These are phyloP conservation scores for Neltuma alba DNA, from an alignment of 306 rosid species.

Conservation along the genomic window DNA sequence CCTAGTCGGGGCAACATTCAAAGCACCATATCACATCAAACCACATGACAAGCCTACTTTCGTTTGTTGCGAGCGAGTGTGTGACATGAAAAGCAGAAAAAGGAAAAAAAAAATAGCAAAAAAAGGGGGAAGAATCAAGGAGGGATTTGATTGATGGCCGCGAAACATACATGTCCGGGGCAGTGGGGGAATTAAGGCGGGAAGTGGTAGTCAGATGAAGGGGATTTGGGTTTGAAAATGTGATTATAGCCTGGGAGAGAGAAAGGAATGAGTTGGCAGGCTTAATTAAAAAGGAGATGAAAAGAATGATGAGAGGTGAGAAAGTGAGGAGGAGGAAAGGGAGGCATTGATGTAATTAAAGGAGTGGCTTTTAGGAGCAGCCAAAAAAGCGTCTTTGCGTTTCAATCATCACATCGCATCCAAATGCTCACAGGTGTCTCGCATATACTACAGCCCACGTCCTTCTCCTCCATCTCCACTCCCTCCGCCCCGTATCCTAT, in stretches of 20 bases:
- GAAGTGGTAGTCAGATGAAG: not conserved
- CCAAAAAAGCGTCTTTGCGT: conserved; percentile 29
- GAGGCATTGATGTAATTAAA: conserved; percentile 36
- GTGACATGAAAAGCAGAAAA: not conserved
- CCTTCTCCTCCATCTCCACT: not conserved
- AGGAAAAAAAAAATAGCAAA: not conserved
- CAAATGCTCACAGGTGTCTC: conserved; percentile 36
- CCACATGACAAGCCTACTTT: not conserved
- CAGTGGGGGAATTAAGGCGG: not conserved
- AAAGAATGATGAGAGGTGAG: conserved; percentile 44
- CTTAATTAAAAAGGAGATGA: conserved; percentile 7
- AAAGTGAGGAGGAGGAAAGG: conserved; percentile 40
- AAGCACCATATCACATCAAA: not conserved
- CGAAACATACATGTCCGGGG: not conserved
- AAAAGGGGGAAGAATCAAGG: conserved; percentile 4
- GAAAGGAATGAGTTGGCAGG: conserved; percentile 31
- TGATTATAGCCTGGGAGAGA: not conserved
- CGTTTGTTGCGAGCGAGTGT: not conserved
- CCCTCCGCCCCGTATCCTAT: not conserved
- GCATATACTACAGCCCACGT: conserved; percentile 31
- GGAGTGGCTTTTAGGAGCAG: conserved; percentile 40
- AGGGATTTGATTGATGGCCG: not conserved
- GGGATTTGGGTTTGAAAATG: not conserved
- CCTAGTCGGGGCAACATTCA: conserved; percentile 6
- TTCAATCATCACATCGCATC: conserved; percentile 34